Percentiles rank a stretch among this genome's conserved stretches.
Evolutionary conservation across 1,284 basidiomycete genomes (phyloP).

Genomic region (Xerocomus minutiporus): DNA sequence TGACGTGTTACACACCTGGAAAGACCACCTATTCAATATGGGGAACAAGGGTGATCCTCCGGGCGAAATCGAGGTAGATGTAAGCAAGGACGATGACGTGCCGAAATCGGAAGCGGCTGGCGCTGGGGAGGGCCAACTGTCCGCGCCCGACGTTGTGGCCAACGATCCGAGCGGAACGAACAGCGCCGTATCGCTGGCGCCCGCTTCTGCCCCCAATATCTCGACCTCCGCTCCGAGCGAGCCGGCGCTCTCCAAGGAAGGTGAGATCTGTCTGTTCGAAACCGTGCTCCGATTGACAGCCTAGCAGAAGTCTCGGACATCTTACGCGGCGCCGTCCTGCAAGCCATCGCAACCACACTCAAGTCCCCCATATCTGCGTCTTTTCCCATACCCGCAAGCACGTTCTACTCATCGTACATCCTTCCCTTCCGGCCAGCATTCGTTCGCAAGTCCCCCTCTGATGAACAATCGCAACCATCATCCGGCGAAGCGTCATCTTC

Average conservation of each 20-base stretch:
- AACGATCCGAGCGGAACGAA: slow-evolving; percentile 15
- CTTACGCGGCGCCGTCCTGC: slow-evolving; percentile 67
- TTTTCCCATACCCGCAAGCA: slow-evolving; percentile 74
- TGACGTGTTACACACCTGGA: slow-evolving; percentile 62
- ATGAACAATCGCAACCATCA: slow-evolving; percentile 33
- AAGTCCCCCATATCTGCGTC: slow-evolving; percentile 44
- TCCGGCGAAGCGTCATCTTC: slow-evolving; percentile 29
- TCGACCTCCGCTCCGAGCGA: slow-evolving; percentile 9
- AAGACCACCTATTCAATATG: slow-evolving; percentile 67
- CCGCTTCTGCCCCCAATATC: slow-evolving; percentile 4
- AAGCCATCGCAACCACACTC: slow-evolving; percentile 54
- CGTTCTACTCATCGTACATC: slow-evolving; percentile 72
- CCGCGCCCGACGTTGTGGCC: slow-evolving; percentile 13
- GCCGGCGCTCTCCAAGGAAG: slow-evolving; percentile 23
- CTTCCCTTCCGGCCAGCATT: slow-evolving; percentile 71
- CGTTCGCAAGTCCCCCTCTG: slow-evolving; percentile 7
- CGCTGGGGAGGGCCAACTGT: slow-evolving; percentile 4
- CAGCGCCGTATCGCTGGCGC: slow-evolving; percentile 1
- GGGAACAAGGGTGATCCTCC: slow-evolving; percentile 58
- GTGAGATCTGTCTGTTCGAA: slow-evolving; percentile 14
- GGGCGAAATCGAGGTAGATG: slow-evolving; percentile 32
- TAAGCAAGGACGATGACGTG: slow-evolving; percentile 12
- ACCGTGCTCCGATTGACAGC: slow-evolving; percentile 3
- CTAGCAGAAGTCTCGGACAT: slow-evolving; percentile 58
- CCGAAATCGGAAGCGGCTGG: slow-evolving; percentile 13